A percentile compares a stretch with the other conserved stretches of the same genome.
phyloP scores from a whole-genome alignment of 2,329 filamentous ascomycete genomes.

The Arthrobotrys musiformis region DNA sequence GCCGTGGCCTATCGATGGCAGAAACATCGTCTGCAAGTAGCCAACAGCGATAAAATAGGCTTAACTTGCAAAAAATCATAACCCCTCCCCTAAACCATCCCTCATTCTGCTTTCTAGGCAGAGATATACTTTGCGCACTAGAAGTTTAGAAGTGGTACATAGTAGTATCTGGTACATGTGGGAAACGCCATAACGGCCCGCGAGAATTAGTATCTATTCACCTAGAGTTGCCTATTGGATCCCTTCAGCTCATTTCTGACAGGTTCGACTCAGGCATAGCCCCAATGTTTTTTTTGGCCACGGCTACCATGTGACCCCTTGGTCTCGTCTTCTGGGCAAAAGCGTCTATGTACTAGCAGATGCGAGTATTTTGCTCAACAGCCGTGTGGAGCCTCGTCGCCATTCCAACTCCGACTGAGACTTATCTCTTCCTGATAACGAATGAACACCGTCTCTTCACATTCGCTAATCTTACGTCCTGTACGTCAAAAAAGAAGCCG shows the following conservation, averaged over 20 bases:
- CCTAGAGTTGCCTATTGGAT: conserved; percentile 40
- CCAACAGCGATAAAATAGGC: conserved; percentile 33
- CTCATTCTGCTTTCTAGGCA: conserved; percentile 32
- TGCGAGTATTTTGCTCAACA: conserved; percentile 28
- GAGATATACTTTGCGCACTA: conserved; percentile 16
- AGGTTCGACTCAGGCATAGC: conserved; percentile 53
- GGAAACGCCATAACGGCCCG: conserved; percentile 51
- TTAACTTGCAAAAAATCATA: conserved; percentile 44
- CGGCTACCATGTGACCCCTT: conserved; percentile 30
- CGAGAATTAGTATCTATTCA: conserved; percentile 8
- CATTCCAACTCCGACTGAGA: conserved; percentile 24
- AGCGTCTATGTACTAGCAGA: background rate
- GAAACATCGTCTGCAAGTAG: conserved; percentile 45
- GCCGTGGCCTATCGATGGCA: conserved; percentile 47
- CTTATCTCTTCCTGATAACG: conserved; percentile 24
- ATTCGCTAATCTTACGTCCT: conserved; percentile 46
- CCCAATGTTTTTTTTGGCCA: conserved; percentile 50
- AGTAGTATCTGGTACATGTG: conserved; percentile 44
- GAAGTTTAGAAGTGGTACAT: conserved; percentile 22
- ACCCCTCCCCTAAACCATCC: conserved; percentile 6
- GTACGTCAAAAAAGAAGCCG: conserved; percentile 36
- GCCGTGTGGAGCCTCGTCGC: conserved; percentile 11
- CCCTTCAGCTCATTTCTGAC: conserved; percentile 56
- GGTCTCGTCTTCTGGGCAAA: conserved; percentile 6
- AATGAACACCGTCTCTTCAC: conserved; percentile 2